Evolutionary conservation across 305 asterid species (phyloP).

Genomic region (Fraxinus angustifolia): DNA sequence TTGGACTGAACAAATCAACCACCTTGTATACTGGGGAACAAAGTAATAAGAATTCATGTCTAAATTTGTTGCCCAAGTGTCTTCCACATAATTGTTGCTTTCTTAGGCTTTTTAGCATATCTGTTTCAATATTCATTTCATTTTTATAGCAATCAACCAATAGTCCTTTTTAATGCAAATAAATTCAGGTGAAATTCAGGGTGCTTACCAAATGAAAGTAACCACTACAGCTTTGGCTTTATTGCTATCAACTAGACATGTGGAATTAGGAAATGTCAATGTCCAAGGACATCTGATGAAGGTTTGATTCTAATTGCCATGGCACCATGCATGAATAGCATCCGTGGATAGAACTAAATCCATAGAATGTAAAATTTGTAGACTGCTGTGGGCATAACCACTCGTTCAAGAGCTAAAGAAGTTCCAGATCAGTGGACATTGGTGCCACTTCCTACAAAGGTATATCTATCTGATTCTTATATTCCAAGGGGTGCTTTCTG

Average conservation of each 20-base stretch:
- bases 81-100: slow-evolving; percentile 11
- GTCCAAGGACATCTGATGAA: slow-evolving; percentile 75
- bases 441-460: slow-evolving; percentile 83
- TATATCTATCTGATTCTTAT: slow-evolving; percentile 21
- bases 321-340: not conserved
- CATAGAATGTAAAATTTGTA: slow-evolving; percentile 29
- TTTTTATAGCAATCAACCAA: not conserved
- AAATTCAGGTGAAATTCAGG: slow-evolving; percentile 78
- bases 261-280: slow-evolving; percentile 54
- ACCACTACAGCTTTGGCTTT: slow-evolving; percentile 85
- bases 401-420: slow-evolving; percentile 85
- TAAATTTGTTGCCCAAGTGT: slow-evolving; percentile 1
- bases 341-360: slow-evolving; percentile 15
- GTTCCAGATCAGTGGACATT: slow-evolving; percentile 82
- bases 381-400: slow-evolving; percentile 75
- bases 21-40: not conserved
- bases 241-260: slow-evolving; percentile 72
- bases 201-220: slow-evolving; percentile 92
- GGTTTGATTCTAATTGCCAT: slow-evolving; percentile 41
- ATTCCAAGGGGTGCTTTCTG: not conserved
- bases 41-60: not conserved
- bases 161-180: slow-evolving; percentile 13
- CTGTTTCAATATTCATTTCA: not conserved
- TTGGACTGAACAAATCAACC: not conserved
- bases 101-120: not conserved